Evolutionary conservation across 495 filamentous ascomycete species (phyloP).

Genomic region (Neurospora sp.): DNA sequence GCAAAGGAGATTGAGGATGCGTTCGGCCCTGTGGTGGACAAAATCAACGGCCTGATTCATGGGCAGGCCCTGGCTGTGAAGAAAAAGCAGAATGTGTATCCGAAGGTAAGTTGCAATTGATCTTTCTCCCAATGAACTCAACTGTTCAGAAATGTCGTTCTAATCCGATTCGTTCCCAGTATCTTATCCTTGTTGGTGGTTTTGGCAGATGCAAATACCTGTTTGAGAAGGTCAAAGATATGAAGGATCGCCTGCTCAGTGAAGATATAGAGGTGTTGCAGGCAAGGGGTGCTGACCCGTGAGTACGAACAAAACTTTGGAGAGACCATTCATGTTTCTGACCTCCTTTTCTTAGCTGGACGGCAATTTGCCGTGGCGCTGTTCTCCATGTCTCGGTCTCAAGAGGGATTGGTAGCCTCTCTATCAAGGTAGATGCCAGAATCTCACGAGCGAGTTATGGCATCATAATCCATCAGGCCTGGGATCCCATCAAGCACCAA

Average conservation of each 20-base stretch:
- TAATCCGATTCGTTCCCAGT: no score
- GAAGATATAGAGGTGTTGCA: slow-evolving; percentile 4
- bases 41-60: not conserved
- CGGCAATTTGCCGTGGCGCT: not conserved
- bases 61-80: not conserved
- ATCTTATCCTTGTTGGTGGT: slow-evolving; percentile 5
- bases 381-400: not conserved
- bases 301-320: not conserved
- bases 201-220: slow-evolving; percentile 9
- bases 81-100: not conserved
- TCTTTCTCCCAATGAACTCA: no score
- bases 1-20: not conserved
- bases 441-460: slow-evolving; percentile 2
- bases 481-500: not conserved
- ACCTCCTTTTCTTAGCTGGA: not conserved
- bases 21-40: not conserved
- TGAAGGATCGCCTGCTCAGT: not conserved
- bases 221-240: not conserved
- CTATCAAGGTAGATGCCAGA: not conserved
- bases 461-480: rapidly evolving
- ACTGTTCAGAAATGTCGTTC: no score
- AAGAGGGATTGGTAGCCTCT: not conserved
- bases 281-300: slow-evolving; percentile 1
- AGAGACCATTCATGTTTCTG: not conserved
- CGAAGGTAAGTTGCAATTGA: no score